Evolutionary conservation across 2,329 filamentous ascomycete species (phyloP).

Genomic region (Chalaropsis ovoidea): DNA sequence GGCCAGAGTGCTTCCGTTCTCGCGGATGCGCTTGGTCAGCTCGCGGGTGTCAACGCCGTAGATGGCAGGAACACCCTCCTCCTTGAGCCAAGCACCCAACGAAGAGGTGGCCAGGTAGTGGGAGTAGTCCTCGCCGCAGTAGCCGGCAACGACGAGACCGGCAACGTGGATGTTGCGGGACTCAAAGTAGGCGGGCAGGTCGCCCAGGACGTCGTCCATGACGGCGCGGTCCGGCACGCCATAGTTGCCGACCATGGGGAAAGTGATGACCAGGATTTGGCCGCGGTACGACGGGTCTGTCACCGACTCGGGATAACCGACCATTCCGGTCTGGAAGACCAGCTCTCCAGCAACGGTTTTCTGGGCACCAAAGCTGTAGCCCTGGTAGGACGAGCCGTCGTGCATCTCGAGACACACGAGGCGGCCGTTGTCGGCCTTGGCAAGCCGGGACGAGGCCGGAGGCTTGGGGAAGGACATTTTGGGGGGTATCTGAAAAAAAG

Average conservation of each 20-base stretch:
- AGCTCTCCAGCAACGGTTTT: slow-evolving; percentile 94
- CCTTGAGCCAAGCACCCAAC: slow-evolving; percentile 88
- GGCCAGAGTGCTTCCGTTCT: slow-evolving; percentile 93
- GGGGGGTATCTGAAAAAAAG: slow-evolving; percentile 12
- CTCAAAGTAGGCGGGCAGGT: slow-evolving; percentile 88
- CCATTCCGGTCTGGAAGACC: slow-evolving; percentile 99
- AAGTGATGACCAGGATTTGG: slow-evolving; percentile 93
- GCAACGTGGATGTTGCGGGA: slow-evolving; percentile 86
- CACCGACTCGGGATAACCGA: slow-evolving; percentile 91
- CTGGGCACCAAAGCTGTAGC: slow-evolving; percentile 89
- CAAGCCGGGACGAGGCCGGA: slow-evolving; percentile 53
- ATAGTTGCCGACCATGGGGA: slow-evolving; percentile 93
- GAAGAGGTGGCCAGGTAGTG: slow-evolving; percentile 88
- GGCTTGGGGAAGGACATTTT: slow-evolving; percentile 34
- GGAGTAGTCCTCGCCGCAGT: slow-evolving; percentile 89
- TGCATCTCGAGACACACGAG: slow-evolving; percentile 82
- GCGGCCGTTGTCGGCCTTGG: slow-evolving; percentile 45
- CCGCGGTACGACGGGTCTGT: slow-evolving; percentile 81
- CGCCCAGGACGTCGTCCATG: slow-evolving; percentile 72
- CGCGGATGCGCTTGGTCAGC: slow-evolving; percentile 85
- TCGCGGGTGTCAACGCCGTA: slow-evolving; percentile 90
- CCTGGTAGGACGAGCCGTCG: slow-evolving; percentile 83
- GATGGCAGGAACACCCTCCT: slow-evolving; percentile 87
- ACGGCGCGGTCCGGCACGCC: slow-evolving; percentile 82
- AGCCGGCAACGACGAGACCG: slow-evolving; percentile 80